These are phyloP conservation scores for Fusarium sarcochroum DNA, from an alignment of 2,329 filamentous ascomycete species.

Conservation along the genomic window DNA sequence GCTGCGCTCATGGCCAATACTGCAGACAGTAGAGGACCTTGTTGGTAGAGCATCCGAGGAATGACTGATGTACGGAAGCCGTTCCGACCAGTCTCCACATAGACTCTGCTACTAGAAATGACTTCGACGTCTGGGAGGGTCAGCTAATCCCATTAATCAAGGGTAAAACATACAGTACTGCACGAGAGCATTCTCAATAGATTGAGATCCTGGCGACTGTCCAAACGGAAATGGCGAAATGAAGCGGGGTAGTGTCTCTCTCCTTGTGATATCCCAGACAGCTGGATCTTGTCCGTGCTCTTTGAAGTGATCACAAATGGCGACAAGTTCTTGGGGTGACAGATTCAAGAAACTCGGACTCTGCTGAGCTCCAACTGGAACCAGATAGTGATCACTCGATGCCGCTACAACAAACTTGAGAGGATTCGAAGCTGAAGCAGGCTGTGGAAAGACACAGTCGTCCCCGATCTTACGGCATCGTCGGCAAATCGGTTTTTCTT, in stretches of 20 bases:
- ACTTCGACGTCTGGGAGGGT: conserved; percentile 39
- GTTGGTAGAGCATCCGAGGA: conserved; percentile 35
- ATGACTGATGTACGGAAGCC: conserved; percentile 43
- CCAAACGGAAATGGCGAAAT: conserved; percentile 29
- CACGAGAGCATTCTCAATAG: conserved; percentile 37
- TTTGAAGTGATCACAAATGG: conserved; percentile 6
- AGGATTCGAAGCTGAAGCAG: conserved; percentile 37
- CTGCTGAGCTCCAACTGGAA: conserved; percentile 8
- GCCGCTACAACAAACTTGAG: conserved; percentile 41
- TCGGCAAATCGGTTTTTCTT: conserved; percentile 38
- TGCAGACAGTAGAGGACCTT: conserved; percentile 36
- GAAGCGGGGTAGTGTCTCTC: conserved; percentile 10
- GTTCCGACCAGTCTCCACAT: conserved; percentile 42
- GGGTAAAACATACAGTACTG: conserved; percentile 40
- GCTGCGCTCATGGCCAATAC: conserved; percentile 46
- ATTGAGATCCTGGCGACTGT: not conserved
- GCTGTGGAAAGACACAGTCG: conserved; percentile 38
- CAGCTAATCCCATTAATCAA: not conserved
- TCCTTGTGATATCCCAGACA: not conserved
- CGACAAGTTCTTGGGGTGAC: conserved; percentile 31
- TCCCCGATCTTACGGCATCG: conserved; percentile 31
- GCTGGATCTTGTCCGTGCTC: not conserved
- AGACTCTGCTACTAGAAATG: conserved; percentile 44
- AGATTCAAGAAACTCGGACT: conserved; percentile 38
- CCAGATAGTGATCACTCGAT: conserved; percentile 28